phyloP scores from a whole-genome alignment of 805 yeast species.

The Candida dajiaensis region DNA sequence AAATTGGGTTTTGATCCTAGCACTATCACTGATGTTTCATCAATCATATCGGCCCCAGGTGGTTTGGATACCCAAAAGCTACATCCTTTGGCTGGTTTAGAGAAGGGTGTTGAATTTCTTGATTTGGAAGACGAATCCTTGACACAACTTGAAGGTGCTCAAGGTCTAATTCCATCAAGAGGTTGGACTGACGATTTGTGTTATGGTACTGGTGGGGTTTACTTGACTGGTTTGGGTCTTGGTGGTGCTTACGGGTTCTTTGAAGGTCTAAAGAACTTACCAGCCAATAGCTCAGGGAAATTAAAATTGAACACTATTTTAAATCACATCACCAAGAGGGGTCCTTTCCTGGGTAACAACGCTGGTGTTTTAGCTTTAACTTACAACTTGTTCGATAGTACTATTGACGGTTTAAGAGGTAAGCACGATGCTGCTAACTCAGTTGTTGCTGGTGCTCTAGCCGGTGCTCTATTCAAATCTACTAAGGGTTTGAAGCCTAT shows the following conservation, averaged over 20 bases:
- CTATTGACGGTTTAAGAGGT: constrained; percentile 77
- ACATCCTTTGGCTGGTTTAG: constrained; percentile 92
- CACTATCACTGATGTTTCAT: constrained; percentile 56
- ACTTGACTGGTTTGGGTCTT: constrained; percentile 74
- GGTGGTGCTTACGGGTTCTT: constrained; percentile 89
- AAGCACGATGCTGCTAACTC: constrained; percentile 85
- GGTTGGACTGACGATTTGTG: constrained; percentile 97
- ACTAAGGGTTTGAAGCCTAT: constrained; percentile 82
- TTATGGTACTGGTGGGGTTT: constrained; percentile 96
- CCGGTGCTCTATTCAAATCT: constrained; percentile 89
- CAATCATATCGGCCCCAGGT: constrained; percentile 54
- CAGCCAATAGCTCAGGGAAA: constrained; percentile 70
- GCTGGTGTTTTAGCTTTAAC: constrained; percentile 91
- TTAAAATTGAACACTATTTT: constrained; percentile 83
- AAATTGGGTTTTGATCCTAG: constrained; percentile 57
- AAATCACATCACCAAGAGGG: constrained; percentile 90
- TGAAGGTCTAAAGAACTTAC: constrained; percentile 79
- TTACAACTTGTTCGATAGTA: constrained; percentile 78
- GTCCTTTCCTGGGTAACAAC: constrained; percentile 91
- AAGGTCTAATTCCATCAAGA: constrained; percentile 90
- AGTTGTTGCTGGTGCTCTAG: constrained; percentile 79
- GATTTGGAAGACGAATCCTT: constrained; percentile 84
- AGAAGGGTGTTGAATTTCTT: constrained; percentile 81
- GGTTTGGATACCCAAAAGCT: constrained; percentile 64
- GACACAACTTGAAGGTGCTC: constrained; percentile 75